Evolutionary conservation across 495 filamentous ascomycete species (phyloP).

Genomic region (Aspergillus ostianus): DNA sequence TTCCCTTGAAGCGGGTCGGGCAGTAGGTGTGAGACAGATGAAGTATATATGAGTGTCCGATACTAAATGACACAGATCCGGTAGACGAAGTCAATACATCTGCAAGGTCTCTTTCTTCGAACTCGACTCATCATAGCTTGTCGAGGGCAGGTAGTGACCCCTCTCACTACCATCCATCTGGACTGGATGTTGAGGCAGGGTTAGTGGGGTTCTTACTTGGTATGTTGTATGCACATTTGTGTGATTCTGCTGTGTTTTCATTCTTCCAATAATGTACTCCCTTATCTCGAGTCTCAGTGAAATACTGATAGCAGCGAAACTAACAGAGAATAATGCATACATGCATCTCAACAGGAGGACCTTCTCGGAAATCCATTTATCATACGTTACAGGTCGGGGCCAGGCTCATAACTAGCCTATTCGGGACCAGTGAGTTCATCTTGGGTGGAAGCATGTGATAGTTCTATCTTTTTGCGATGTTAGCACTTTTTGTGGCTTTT

Average conservation of each 20-base stretch:
- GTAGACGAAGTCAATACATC: not conserved
- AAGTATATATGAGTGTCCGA: not conserved
- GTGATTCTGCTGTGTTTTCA: too few species aligned
- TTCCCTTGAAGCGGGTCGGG: not conserved
- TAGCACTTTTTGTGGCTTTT: too few species aligned
- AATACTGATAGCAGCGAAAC: not conserved
- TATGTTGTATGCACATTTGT: not conserved
- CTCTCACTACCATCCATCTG: not conserved
- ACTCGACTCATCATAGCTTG: not conserved
- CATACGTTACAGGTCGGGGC: not conserved
- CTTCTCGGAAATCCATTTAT: not conserved
- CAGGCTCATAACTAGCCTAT: not conserved
- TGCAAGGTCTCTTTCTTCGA: not conserved
- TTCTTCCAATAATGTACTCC: too few species aligned
- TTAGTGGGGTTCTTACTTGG: not conserved
- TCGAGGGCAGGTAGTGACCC: not conserved
- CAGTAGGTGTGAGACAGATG: not conserved
- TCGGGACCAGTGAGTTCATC: not conserved
- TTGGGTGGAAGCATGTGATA: not conserved
- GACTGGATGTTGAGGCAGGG: not conserved
- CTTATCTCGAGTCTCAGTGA: too few species aligned
- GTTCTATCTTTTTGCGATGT: not conserved
- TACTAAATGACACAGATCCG: not conserved
- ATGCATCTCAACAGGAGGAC: not conserved
- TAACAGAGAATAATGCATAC: not conserved